A percentile compares a stretch with the other conserved stretches of the same genome.
Conservation (phyloP, 1,139 yeast genomes). For the Zygotorulaspora mrakii region DNA sequence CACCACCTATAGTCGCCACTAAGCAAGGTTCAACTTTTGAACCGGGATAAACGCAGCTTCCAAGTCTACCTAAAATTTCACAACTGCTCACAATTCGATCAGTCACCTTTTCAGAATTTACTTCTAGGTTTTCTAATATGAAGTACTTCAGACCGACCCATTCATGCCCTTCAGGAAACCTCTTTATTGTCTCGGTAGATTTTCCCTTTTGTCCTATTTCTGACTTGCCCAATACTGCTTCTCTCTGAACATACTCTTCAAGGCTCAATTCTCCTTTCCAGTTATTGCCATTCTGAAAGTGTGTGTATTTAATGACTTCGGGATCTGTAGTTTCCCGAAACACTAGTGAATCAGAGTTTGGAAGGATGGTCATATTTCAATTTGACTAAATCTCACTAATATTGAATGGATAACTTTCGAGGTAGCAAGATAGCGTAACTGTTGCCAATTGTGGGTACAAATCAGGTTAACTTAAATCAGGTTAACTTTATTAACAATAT, state of each 20-base stretch:
- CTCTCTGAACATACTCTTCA: constrained; percentile 52
- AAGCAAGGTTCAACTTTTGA: constrained; percentile 39
- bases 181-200: constrained; percentile 19
- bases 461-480: too few relatives aligned
- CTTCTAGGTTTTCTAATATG: constrained; percentile 34
- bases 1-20: constrained; percentile 62
- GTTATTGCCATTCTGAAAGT: constrained; percentile 44
- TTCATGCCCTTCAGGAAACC: constrained; percentile 25
- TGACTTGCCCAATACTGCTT: constrained; percentile 43
- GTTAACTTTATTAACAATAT: too few relatives aligned
- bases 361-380: constrained; percentile 7
- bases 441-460: too few relatives aligned
- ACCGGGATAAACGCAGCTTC: constrained; percentile 39
- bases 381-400: too few relatives aligned
- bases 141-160: constrained; percentile 39
- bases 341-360: constrained; percentile 4
- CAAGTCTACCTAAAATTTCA: constrained; percentile 46
- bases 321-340: constrained; percentile 37
- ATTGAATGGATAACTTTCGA: too few relatives aligned
- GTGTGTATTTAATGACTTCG: constrained; percentile 48
- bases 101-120: constrained; percentile 26
- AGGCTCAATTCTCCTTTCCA: constrained; percentile 51
- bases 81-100: constrained; percentile 44
- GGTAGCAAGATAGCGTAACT: too few relatives aligned
- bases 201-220: constrained; percentile 33